Conservation (phyloP, 2,329 filamentous ascomycete genomes). For the Aspergillus sp. region DNA sequence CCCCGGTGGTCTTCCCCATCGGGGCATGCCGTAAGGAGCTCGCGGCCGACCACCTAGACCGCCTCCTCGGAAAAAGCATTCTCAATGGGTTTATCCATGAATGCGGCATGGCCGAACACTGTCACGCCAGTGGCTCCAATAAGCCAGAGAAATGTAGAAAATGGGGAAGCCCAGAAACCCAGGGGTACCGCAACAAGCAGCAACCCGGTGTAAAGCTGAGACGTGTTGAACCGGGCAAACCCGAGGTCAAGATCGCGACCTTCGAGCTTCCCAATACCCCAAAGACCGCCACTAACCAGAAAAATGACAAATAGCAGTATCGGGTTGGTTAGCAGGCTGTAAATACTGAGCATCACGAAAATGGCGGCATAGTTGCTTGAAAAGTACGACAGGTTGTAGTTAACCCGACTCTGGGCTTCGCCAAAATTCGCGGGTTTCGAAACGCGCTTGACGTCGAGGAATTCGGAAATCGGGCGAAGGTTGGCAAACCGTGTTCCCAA, state of each 20-base stretch:
- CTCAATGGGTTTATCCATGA: slow-evolving; percentile 99
- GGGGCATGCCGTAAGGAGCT: slow-evolving; percentile 89
- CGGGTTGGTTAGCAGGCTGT: slow-evolving; percentile 86
- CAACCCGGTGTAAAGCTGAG: slow-evolving; percentile 90
- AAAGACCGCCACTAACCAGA: slow-evolving; percentile 82
- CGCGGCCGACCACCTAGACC: slow-evolving; percentile 99
- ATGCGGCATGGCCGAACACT: slow-evolving; percentile 89
- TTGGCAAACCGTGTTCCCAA: slow-evolving; percentile 85
- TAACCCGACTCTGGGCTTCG: slow-evolving; percentile 87
- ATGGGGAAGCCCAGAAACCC: slow-evolving; percentile 79
- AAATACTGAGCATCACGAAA: slow-evolving; percentile 93
- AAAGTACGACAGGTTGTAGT: slow-evolving; percentile 97
- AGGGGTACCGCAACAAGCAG: slow-evolving; percentile 81
- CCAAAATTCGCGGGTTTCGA: slow-evolving; percentile 91
- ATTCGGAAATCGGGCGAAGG: slow-evolving; percentile 85
- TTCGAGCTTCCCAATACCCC: slow-evolving; percentile 84
- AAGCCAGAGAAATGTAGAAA: slow-evolving; percentile 87
- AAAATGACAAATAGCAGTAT: slow-evolving; percentile 88
- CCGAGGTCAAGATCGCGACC: slow-evolving; percentile 87
- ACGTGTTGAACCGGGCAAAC: slow-evolving; percentile 76
- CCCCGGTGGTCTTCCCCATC: slow-evolving; percentile 99
- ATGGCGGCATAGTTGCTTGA: slow-evolving; percentile 97
- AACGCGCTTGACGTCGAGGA: slow-evolving; percentile 91
- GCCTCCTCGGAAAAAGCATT: slow-evolving; percentile 99
- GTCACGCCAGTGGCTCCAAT: slow-evolving; percentile 92